phyloP scores from a whole-genome alignment of 495 filamentous ascomycete genomes.

The Jackrogersella minutella region DNA sequence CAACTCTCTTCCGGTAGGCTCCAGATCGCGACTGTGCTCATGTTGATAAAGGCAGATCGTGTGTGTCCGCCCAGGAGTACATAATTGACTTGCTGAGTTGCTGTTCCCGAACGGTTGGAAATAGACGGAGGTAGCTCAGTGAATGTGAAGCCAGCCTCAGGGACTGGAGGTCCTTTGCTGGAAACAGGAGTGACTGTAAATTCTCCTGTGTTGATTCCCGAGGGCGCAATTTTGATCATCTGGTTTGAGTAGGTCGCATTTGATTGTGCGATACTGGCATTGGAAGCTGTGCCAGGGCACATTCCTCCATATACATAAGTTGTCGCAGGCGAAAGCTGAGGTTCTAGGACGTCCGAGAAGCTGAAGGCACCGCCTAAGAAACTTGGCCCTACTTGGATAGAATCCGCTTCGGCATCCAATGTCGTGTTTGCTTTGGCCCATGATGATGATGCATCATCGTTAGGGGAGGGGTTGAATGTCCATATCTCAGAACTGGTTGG shows the following conservation, averaged over 20 bases:
- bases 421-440: constrained; percentile 43
- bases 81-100: constrained; percentile 74
- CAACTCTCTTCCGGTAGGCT: constrained; percentile 85
- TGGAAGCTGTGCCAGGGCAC: constrained; percentile 69
- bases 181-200: constrained; percentile 40
- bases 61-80: constrained; percentile 90
- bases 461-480: constrained; percentile 45
- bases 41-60: constrained; percentile 83
- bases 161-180: constrained; percentile 63
- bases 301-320: constrained; percentile 87
- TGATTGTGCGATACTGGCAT: constrained; percentile 62
- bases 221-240: constrained; percentile 68
- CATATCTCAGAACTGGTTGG: constrained; percentile 50
- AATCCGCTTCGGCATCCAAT: constrained; percentile 26
- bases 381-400: constrained; percentile 61
- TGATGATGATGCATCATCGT: constrained; percentile 27
- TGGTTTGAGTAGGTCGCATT: constrained; percentile 77
- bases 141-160: constrained; percentile 87
- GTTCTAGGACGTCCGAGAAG: constrained; percentile 69
- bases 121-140: constrained; percentile 68
- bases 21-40: constrained; percentile 89
- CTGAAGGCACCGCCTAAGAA: constrained; percentile 71
- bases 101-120: constrained; percentile 63
- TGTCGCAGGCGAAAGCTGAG: constrained; percentile 51
- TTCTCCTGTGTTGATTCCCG: constrained; percentile 29